Evolutionary conservation across 257 asterid species (phyloP), one percentile per base, ranked within the genome.

Genomic region (Lycium barbarum): DNA sequence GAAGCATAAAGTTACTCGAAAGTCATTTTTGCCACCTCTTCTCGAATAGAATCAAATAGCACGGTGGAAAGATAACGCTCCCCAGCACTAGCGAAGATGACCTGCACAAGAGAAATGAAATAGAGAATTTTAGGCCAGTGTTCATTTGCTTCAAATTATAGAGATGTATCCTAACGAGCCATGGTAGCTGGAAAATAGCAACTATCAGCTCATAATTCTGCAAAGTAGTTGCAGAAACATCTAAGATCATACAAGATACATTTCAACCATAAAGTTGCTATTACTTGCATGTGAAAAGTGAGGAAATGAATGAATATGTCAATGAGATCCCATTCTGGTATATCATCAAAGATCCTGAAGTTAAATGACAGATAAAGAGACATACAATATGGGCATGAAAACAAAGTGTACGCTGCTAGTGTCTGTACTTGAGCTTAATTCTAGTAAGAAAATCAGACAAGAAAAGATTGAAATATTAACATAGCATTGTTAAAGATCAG

Each of bases 21-120:
- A 17, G 84, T 81, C 94, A 92, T 76, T 72, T 80, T 88, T 33
- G 76, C 87, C 43, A 86, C 93, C 85, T 91, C 93, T 72, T 71
- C 84, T 72, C 95, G 62, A 49, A 91, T 78, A 5, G 92, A 87
- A 57, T 91, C 93, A 54, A 92, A 92, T 66, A 92, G 88, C 83
- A 17, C 92, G 12, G 95, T 84, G 1, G 95, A 92, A 45, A 92
- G 88, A 84, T 92, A 92, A 49, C 95, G 91, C 85, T 92, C 95
- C 17, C 94, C 95, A 43, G 81, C 84, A 88, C 95, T 92, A 8
- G 95, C 90, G 76, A 92, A 88, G 57, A 92, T 84, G 59, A 79
- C 90, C 95, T 92, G 85, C 58, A 85, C 5, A 26, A 40, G 43
- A 40, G 43, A 40, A 40, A 26, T 26, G 33, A 26, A 49, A 51